These are phyloP conservation scores for Rosa persica DNA, from an alignment of 306 rosid species.

Conservation along the genomic window DNA sequence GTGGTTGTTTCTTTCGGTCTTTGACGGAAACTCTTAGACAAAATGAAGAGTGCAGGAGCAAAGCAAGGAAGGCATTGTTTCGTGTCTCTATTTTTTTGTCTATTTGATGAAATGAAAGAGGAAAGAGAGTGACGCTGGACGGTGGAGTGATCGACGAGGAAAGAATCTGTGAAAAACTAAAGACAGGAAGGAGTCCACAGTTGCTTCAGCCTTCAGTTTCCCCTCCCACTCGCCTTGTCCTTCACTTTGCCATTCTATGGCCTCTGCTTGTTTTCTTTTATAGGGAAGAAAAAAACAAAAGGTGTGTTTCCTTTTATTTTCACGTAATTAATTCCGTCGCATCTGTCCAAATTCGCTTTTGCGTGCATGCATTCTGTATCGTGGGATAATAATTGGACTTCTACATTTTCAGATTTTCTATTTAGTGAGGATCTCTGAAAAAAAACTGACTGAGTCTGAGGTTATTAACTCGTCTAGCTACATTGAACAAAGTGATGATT, in stretches of 20 bases:
- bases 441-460: background rate
- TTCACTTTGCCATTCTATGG: background rate
- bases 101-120: constrained; percentile 12
- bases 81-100: background rate
- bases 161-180: constrained; percentile 28
- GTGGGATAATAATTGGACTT: background rate
- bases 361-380: background rate
- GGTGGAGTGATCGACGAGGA: constrained; percentile 40
- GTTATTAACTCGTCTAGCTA: background rate
- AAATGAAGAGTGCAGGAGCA: constrained; percentile 29
- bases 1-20: constrained; percentile 24
- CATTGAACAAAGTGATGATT: background rate
- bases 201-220: constrained; percentile 10
- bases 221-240: background rate
- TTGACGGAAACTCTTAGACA: constrained; percentile 25
- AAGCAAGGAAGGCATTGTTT: constrained; percentile 6
- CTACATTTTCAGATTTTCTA: background rate
- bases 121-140: constrained; percentile 18
- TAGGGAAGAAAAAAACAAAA: background rate
- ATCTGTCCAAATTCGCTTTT: background rate
- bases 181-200: constrained; percentile 10
- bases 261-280: background rate
- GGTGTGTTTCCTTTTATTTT: background rate
- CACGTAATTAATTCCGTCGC: background rate
- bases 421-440: background rate